These are phyloP conservation scores for Solanum dulcamara DNA, from an alignment of 257 asterid genomes.

Conservation along the genomic window DNA sequence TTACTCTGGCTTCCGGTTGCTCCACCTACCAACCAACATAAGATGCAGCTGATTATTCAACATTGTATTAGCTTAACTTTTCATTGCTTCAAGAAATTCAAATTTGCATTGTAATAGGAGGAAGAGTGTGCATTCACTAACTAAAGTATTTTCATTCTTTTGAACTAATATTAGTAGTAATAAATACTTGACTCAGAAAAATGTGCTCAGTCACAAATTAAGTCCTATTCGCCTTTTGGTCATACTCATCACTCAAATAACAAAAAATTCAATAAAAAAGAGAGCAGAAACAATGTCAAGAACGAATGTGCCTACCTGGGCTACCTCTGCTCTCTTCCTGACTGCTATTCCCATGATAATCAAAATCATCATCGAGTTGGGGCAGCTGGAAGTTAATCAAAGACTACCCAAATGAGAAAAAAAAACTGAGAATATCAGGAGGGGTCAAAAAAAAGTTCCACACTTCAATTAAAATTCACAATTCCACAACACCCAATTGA, in stretches of 20 bases:
- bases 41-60: constrained; percentile 4
- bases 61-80: no score
- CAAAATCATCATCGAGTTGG: constrained; percentile 75
- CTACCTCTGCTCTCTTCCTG: constrained; percentile 98
- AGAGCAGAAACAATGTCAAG: background rate
- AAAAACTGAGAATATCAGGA: background rate
- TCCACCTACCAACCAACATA: constrained; percentile 34
- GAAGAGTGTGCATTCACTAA: background rate
- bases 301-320: constrained; percentile 53
- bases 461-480: background rate
- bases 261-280: background rate
- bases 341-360: constrained; percentile 86
- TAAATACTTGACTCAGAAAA: background rate
- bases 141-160: background rate
- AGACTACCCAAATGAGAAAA: constrained; percentile 56
- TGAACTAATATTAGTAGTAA: background rate
- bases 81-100: background rate
- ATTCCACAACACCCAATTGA: background rate
- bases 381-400: constrained; percentile 94
- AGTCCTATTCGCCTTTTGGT: background rate
- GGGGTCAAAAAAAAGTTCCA: background rate
- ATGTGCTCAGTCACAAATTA: background rate
- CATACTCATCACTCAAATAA: background rate
- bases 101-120: background rate
- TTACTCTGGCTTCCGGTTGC: constrained; percentile 35